These are phyloP conservation scores for Exophiala viscosa DNA, from an alignment of 2,329 filamentous ascomycete species.

Conservation along the genomic window DNA sequence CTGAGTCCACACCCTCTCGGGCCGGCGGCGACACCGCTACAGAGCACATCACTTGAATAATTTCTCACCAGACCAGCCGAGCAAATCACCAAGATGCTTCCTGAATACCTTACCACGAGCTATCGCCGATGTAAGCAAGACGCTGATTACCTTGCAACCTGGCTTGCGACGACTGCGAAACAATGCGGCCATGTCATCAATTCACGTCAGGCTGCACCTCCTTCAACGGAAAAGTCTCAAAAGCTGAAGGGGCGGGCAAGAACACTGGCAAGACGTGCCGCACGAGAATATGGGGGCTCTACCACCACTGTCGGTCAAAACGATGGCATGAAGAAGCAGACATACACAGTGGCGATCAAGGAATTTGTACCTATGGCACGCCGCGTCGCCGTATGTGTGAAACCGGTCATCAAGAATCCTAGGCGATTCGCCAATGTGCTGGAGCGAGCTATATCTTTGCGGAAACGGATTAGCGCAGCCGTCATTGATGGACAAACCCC, in stretches of 20 bases:
- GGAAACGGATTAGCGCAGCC: not conserved
- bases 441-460: not conserved
- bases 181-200: conserved; percentile 25
- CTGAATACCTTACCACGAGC: conserved; percentile 24
- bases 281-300: no score
- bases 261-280: conserved; percentile 1
- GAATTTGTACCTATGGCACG: conserved; percentile 15
- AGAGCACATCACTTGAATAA: no score
- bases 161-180: conserved; percentile 31
- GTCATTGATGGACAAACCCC: conserved; percentile 1
- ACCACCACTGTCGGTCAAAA: no score
- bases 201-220: not conserved
- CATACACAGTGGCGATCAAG: conserved; percentile 25
- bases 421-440: not conserved
- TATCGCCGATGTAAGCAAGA: conserved; percentile 32
- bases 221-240: not conserved
- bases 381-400: no score
- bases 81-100: not conserved
- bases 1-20: no score
- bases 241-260: conserved; percentile 16
- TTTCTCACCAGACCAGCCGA: no score
- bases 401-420: conserved; percentile 6
- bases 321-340: not conserved
- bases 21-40: no score
- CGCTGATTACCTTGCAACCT: conserved; percentile 30